phyloP scores from a whole-genome alignment of 2,329 filamentous ascomycete species.

The Pseudophaeomoniella oleicola region DNA sequence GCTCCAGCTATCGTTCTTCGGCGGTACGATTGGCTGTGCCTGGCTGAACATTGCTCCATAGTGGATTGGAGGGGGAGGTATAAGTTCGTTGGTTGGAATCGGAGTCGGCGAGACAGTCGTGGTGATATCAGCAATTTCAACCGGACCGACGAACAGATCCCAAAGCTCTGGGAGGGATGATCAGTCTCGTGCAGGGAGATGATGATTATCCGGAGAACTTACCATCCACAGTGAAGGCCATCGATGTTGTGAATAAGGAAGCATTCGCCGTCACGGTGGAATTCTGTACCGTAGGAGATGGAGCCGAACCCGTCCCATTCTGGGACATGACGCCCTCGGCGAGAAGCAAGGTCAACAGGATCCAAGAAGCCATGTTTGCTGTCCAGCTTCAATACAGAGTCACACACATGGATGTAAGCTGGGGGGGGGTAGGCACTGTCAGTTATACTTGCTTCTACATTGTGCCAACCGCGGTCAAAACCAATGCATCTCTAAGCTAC shows the following conservation, averaged over 20 bases:
- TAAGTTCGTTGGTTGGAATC: conserved; percentile 37
- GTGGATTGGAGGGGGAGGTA: conserved; percentile 39
- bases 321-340: background rate
- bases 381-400: too few relatives aligned
- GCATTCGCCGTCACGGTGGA: conserved; percentile 1
- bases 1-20: conserved; percentile 8
- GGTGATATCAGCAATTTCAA: conserved; percentile 3
- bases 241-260: background rate
- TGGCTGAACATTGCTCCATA: conserved; percentile 22
- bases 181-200: too few relatives aligned
- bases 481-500: too few relatives aligned
- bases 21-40: background rate
- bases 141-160: conserved; percentile 1
- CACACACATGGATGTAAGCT: too few relatives aligned
- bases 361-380: background rate
- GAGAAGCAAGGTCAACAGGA: background rate
- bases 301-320: background rate
- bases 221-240: conserved; percentile 1
- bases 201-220: too few relatives aligned
- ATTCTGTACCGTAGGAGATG: conserved; percentile 1
- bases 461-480: too few relatives aligned
- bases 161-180: background rate
- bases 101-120: conserved; percentile 41
- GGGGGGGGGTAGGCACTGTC: too few relatives aligned
- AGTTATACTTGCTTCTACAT: too few relatives aligned